Conservation (phyloP, 441 rosid genomes). For the Raphanus hybrid region DNA sequence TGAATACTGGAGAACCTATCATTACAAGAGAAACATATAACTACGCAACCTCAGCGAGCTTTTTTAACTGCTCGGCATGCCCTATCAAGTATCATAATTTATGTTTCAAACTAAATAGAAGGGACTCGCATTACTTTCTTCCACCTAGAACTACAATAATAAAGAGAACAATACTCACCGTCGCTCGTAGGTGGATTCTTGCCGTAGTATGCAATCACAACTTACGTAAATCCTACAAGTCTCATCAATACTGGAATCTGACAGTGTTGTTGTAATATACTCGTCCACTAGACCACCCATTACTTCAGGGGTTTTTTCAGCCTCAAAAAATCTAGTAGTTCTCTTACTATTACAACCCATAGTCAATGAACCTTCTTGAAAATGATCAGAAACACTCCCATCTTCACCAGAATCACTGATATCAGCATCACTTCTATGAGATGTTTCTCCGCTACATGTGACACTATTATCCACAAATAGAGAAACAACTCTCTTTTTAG, state of each 20-base stretch:
- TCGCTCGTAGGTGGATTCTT: slow-evolving; percentile 59
- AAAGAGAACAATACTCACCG: slow-evolving; percentile 51
- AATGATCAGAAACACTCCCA: slow-evolving; percentile 27
- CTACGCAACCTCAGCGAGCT: background rate
- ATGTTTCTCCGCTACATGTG: slow-evolving; percentile 44
- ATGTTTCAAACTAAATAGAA: slow-evolving; percentile 9
- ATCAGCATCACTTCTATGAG: slow-evolving; percentile 39
- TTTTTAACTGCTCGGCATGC: slow-evolving; percentile 1
- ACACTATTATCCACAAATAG: slow-evolving; percentile 51
- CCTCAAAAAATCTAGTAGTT: slow-evolving; percentile 39
- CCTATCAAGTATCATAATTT: slow-evolving; percentile 19
- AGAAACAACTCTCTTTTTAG: slow-evolving; percentile 62
- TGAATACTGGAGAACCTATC: slow-evolving; percentile 26
- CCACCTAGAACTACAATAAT: slow-evolving; percentile 22
- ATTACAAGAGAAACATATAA: slow-evolving; percentile 8
- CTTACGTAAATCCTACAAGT: slow-evolving; percentile 60
- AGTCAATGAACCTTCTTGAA: slow-evolving; percentile 37
- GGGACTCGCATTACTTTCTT: slow-evolving; percentile 21
- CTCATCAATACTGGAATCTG: slow-evolving; percentile 65
- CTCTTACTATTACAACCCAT: slow-evolving; percentile 22
- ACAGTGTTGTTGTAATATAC: slow-evolving; percentile 61
- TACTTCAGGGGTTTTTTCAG: slow-evolving; percentile 43
- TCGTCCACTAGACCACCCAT: slow-evolving; percentile 62
- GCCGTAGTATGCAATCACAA: slow-evolving; percentile 79
- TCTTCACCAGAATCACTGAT: slow-evolving; percentile 36